Evolutionary conservation across 2,329 filamentous ascomycete genomes (phyloP).

Genomic region (Colletotrichum sp.): DNA sequence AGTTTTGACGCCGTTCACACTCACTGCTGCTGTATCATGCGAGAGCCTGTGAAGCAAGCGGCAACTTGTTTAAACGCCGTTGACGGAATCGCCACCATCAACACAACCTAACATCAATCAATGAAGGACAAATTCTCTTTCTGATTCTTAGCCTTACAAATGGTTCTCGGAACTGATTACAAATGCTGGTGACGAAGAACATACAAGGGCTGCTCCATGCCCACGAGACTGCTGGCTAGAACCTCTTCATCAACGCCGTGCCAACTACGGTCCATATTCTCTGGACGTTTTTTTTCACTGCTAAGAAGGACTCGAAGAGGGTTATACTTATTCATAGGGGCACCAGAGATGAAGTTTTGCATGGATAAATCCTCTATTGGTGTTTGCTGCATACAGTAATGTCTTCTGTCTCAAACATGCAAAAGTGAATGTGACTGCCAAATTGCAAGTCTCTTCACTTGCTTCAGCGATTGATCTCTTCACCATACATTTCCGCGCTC

Average conservation of each 20-base stretch:
- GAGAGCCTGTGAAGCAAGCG: neutral
- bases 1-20: neutral
- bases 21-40: accelerated
- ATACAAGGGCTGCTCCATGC: neutral
- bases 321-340: too few species aligned
- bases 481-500: too few species aligned
- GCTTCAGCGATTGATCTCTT: accelerated
- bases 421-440: too few species aligned
- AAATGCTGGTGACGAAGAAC: neutral
- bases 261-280: accelerated
- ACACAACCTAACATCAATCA: neutral
- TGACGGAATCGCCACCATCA: neutral
- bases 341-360: neutral
- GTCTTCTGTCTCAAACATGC: too few species aligned
- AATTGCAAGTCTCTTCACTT: too few species aligned
- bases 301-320: neutral
- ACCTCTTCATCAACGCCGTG: accelerated
- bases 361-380: neutral
- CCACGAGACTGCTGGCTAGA: neutral
- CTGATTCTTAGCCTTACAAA: neutral
- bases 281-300: accelerated
- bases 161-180: accelerated
- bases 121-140: accelerated
- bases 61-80: neutral
- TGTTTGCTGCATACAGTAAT: too few species aligned